These are phyloP conservation scores for Blastosporella zonata DNA, from an alignment of 1,284 basidiomycete species.

Conservation along the genomic window DNA sequence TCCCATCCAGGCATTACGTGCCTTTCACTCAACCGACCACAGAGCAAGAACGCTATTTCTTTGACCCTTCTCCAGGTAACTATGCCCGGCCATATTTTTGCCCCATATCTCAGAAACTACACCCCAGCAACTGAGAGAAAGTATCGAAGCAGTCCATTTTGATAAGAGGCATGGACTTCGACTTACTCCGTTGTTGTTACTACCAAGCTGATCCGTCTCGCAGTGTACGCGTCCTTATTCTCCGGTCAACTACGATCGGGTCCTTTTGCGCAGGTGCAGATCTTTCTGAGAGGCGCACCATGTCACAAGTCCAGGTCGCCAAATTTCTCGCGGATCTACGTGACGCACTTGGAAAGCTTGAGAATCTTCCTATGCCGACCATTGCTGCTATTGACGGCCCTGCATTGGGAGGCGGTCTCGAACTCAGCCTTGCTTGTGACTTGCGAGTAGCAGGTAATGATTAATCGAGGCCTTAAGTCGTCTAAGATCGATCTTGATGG, in stretches of 20 bases:
- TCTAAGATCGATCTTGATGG: constrained; percentile 7
- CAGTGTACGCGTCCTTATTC: constrained; percentile 75
- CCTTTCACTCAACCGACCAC: constrained; percentile 75
- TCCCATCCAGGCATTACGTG: constrained; percentile 58
- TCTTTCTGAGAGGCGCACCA: constrained; percentile 79
- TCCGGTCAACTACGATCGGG: constrained; percentile 71
- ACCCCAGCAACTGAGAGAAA: constrained; percentile 66
- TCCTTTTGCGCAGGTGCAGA: constrained; percentile 94
- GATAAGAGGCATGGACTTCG: constrained; percentile 53
- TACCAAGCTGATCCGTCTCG: constrained; percentile 9
- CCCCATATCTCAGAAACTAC: not conserved
- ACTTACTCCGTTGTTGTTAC: constrained; percentile 1
- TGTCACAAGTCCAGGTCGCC: constrained; percentile 73
- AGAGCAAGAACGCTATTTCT: constrained; percentile 89
- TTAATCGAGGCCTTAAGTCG: constrained; percentile 3
- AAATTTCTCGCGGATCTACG: constrained; percentile 81
- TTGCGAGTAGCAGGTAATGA: constrained; percentile 75
- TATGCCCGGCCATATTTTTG: constrained; percentile 1
- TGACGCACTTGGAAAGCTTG: constrained; percentile 69
- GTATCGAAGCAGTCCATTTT: constrained; percentile 64
- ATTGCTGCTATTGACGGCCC: constrained; percentile 93
- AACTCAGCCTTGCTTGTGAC: constrained; percentile 86
- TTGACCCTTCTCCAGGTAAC: constrained; percentile 65
- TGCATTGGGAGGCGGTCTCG: constrained; percentile 89
- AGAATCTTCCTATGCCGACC: constrained; percentile 81